Percentiles rank a stretch among this genome's conserved stretches.
phyloP scores from a whole-genome alignment of 306 rosid genomes.

The Acmispon strigosus region DNA sequence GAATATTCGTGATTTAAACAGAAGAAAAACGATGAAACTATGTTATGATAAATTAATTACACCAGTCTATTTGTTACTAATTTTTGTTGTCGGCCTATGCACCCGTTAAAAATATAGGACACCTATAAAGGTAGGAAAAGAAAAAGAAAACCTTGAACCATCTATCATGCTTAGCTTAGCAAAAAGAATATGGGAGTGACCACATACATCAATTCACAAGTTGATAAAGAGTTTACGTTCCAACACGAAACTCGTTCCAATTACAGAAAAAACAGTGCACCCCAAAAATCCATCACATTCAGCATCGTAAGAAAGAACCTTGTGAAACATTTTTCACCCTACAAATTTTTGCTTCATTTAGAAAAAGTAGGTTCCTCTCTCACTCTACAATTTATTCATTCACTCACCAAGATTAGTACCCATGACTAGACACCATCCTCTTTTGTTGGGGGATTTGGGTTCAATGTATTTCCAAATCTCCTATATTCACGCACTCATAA shows the following conservation, averaged over 20 bases:
- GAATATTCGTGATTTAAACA: too few species aligned
- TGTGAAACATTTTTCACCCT: conserved; percentile 3
- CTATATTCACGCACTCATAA: too few species aligned
- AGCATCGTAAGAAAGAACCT: conserved; percentile 17
- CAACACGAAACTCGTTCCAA: conserved; percentile 3
- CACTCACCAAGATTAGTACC: conserved; percentile 17
- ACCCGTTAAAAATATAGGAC: too few species aligned
- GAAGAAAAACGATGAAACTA: too few species aligned
- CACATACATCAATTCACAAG: conserved; percentile 14
- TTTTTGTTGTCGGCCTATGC: too few species aligned
- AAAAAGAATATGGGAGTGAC: conserved; percentile 14
- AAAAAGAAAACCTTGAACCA: too few species aligned
- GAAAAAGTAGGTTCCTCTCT: conserved; percentile 28
- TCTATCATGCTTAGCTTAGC: conserved; percentile 16
- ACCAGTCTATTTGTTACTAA: too few species aligned
- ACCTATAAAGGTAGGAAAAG: too few species aligned
- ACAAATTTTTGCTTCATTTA: conserved; percentile 15
- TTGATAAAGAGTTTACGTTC: conserved; percentile 23
- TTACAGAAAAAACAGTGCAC: conserved; percentile 20
- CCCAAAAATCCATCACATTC: conserved; percentile 30
- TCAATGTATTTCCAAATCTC: too few species aligned
- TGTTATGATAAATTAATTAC: too few species aligned
- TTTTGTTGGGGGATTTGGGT: too few species aligned
- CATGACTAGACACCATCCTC: conserved; percentile 34
- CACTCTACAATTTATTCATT: conserved; percentile 19